Percentiles rank a stretch among this genome's conserved stretches.
Conservation (phyloP, 2,329 filamentous ascomycete genomes). For the Fusarium haematococcum region DNA sequence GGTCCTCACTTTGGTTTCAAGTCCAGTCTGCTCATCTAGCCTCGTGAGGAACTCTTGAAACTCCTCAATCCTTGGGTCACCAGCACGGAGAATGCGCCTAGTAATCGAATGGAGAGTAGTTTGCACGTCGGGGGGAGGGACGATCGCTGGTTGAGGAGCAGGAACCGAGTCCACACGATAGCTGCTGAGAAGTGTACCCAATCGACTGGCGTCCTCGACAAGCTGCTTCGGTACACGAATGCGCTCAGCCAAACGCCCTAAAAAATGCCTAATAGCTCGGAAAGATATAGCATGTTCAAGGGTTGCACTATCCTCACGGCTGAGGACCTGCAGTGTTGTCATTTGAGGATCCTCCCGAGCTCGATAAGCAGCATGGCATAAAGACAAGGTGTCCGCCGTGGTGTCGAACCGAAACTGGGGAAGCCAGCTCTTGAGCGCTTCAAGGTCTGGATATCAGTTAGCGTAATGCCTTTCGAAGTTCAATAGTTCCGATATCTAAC, state of each 20-base stretch:
- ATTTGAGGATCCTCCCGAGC: slow-evolving; percentile 33
- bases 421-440: slow-evolving; percentile 22
- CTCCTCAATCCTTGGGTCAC: slow-evolving; percentile 10
- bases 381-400: not conserved
- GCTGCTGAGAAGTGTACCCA: slow-evolving; percentile 49
- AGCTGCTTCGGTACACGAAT: slow-evolving; percentile 54
- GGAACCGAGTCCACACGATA: not conserved
- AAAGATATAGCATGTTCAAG: slow-evolving; percentile 34
- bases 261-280: slow-evolving; percentile 50
- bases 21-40: slow-evolving; percentile 2
- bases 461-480: not conserved
- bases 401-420: not conserved
- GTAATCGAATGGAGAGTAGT: slow-evolving; percentile 49
- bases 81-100: slow-evolving; percentile 44
- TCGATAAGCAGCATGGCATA: slow-evolving; percentile 29
- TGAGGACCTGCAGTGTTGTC: slow-evolving; percentile 19
- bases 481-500: not conserved
- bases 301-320: slow-evolving; percentile 8
- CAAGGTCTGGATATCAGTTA: slow-evolving; percentile 11
- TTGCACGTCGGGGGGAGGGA: slow-evolving; percentile 43
- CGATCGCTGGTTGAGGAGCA: slow-evolving; percentile 11
- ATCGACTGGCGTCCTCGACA: slow-evolving; percentile 45
- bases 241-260: slow-evolving; percentile 60
- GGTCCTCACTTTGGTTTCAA: slow-evolving; percentile 10
- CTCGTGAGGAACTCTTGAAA: slow-evolving; percentile 8